A percentile compares a stretch with the other conserved stretches of the same genome.
These are phyloP conservation scores for Plasmodium vivax DNA, from an alignment of 169 alveolate species.

Conservation along the genomic window DNA sequence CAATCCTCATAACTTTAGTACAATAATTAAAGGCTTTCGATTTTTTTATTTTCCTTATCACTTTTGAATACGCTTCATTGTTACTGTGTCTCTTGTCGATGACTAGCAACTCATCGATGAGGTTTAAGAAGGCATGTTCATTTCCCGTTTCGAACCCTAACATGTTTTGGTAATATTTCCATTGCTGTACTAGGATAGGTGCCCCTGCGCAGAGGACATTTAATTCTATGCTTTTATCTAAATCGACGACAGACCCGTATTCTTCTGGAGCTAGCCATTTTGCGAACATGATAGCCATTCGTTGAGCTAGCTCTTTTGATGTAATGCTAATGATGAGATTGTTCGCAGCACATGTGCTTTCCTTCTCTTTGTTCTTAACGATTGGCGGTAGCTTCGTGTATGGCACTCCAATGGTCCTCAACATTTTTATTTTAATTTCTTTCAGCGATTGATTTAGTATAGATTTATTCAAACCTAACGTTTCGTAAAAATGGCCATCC, in stretches of 20 bases:
- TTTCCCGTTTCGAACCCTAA: conserved; percentile 41
- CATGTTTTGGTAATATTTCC: conserved; percentile 43
- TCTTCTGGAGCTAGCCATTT: conserved; percentile 50
- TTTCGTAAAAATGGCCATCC: conserved; percentile 12
- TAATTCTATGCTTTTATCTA: conserved; percentile 27
- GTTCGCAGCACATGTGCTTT: conserved; percentile 8
- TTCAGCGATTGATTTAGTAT: conserved; percentile 29
- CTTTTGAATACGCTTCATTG: background rate
- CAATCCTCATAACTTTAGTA: conserved; percentile 60
- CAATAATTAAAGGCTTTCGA: conserved; percentile 57
- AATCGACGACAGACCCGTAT: conserved; percentile 35
- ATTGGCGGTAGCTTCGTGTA: conserved; percentile 60
- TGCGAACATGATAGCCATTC: conserved; percentile 49
- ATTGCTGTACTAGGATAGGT: conserved; percentile 52
- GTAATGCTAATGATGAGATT: conserved; percentile 42
- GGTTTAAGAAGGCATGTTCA: conserved; percentile 52
- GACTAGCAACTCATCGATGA: conserved; percentile 57
- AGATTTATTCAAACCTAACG: conserved; percentile 24
- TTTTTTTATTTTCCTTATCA: conserved; percentile 40
- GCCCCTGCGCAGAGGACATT: conserved; percentile 64
- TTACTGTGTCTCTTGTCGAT: conserved; percentile 43
- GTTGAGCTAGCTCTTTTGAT: conserved; percentile 55
- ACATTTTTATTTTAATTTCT: conserved; percentile 30
- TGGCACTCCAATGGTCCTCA: conserved; percentile 44
- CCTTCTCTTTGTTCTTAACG: background rate